Base-by-base conservation (phyloP, 2,329 filamentous ascomycete species). In the Whalleya microplaca region DNA sequence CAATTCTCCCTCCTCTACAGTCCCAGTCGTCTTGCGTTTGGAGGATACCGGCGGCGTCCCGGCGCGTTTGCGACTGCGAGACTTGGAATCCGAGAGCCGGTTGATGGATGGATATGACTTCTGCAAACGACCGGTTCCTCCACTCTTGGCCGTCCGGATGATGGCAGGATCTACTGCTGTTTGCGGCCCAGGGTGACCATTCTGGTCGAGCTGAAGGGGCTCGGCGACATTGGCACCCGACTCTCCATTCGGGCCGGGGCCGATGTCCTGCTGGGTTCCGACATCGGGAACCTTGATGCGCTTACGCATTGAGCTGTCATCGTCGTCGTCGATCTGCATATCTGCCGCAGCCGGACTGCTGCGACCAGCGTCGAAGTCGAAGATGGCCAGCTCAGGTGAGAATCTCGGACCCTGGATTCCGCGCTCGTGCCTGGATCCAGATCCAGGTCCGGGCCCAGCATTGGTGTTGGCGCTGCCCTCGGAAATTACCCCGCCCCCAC, bases 401-500 rank as follows among this genome's bases (percentile, higher is more conserved):
- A 60, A 57, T 47, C 56, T 56, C 21, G 54, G 54, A 48, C 54
- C 55, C 21, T 37, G 43, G 29, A 29, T 45, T 19, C 27, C 27
- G 40, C 41, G 45, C 40, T 47, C 42, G 48, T 50, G 48, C 23
- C 55, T 64, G 51, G 58, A 46, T 55, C 54, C 53, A 51, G 10
- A 12, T 14, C 10, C 10, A 3, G 32, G 6, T 58, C 53, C 6
- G 59, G 53, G 32, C 45, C 19, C 41, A 42, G 46, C 21, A 48
- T 54, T 37, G 50, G 45, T 51, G 32, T 59, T 48, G 54, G 49
- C 54, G 50, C 61, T 63, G 58, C 64, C 64, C 41, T 57, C 53
- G 49, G 45, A 20, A 46, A 45, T 56, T 67, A 70, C 78, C 76
- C 78, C 80, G 72, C 76, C 79, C 74, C 78, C 80, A 69, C 73